phyloP scores from a whole-genome alignment of 2,329 filamentous ascomycete genomes.

The Epicoccum sorghinum region DNA sequence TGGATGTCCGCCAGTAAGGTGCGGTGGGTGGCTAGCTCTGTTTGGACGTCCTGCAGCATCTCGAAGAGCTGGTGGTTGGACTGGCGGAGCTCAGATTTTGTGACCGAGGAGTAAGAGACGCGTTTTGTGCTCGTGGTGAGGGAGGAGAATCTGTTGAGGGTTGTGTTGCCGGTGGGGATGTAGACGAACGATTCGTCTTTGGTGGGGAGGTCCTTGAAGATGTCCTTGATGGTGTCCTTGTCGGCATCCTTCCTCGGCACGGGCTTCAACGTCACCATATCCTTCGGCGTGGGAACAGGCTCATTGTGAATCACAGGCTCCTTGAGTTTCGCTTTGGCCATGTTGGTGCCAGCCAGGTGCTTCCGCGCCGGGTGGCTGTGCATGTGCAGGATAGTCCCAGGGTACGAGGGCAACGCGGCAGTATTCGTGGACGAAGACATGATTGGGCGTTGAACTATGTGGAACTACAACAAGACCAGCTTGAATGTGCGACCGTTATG shows the following conservation, averaged over 20 bases:
- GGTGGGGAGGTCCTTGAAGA: background rate
- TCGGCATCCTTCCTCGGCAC: background rate
- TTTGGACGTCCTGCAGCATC: conserved; percentile 38
- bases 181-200: conserved; percentile 4
- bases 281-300: background rate
- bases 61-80: conserved; percentile 35
- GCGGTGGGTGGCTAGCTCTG: conserved; percentile 33
- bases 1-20: conserved; percentile 38
- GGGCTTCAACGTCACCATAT: background rate
- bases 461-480: conserved; percentile 8
- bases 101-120: conserved; percentile 31
- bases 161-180: conserved; percentile 3
- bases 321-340: conserved; percentile 6
- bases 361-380: conserved; percentile 13
- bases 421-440: conserved; percentile 8
- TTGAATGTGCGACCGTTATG: conserved; percentile 1
- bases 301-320: conserved; percentile 4
- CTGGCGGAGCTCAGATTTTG: conserved; percentile 32
- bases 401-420: conserved; percentile 12
- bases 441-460: background rate
- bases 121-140: conserved; percentile 24
- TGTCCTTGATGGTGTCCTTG: no score
- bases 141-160: conserved; percentile 13
- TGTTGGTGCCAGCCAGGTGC: conserved; percentile 8
- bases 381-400: conserved; percentile 7